phyloP scores from a whole-genome alignment of 495 filamentous ascomycete genomes.

The Usnea hakonensis region DNA sequence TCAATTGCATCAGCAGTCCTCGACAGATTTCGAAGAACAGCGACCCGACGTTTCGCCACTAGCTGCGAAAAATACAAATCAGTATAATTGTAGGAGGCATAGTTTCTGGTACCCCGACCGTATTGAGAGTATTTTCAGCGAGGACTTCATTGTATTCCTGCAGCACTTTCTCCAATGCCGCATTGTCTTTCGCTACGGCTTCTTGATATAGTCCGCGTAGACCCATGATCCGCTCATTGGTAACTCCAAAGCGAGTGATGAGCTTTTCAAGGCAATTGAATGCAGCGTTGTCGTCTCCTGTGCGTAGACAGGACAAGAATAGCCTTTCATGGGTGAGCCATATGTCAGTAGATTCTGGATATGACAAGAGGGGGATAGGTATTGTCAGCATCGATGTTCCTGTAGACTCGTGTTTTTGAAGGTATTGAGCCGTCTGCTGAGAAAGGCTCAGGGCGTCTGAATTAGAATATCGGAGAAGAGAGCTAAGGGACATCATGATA shows the following conservation, averaged over 20 bases:
- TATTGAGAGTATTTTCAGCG: slow-evolving; percentile 66
- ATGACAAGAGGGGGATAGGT: slow-evolving; percentile 45
- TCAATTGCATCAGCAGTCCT: slow-evolving; percentile 63
- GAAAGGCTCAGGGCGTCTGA: slow-evolving; percentile 58
- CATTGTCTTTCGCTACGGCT: slow-evolving; percentile 59
- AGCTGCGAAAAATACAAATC: slow-evolving; percentile 44
- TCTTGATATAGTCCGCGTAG: slow-evolving; percentile 78
- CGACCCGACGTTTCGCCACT: slow-evolving; percentile 76
- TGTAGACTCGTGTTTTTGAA: slow-evolving; percentile 42
- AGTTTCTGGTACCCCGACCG: slow-evolving; percentile 45
- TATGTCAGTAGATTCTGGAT: slow-evolving; percentile 60
- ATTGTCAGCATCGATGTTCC: slow-evolving; percentile 42
- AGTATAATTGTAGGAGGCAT: slow-evolving; percentile 9
- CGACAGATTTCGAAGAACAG: slow-evolving; percentile 66
- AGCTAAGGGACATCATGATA: slow-evolving; percentile 12
- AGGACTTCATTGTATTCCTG: slow-evolving; percentile 70
- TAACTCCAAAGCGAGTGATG: slow-evolving; percentile 66
- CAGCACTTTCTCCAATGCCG: slow-evolving; percentile 58
- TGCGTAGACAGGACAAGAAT: slow-evolving; percentile 73
- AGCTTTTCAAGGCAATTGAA: slow-evolving; percentile 64
- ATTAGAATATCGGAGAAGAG: slow-evolving; percentile 31
- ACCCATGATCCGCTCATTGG: slow-evolving; percentile 77
- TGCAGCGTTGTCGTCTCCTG: slow-evolving; percentile 73
- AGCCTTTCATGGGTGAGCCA: slow-evolving; percentile 84
- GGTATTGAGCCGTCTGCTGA: slow-evolving; percentile 65